Evolutionary conservation across 108 stramenopile species (phyloP).

Genomic region (Hondaea fermentalgiana): DNA sequence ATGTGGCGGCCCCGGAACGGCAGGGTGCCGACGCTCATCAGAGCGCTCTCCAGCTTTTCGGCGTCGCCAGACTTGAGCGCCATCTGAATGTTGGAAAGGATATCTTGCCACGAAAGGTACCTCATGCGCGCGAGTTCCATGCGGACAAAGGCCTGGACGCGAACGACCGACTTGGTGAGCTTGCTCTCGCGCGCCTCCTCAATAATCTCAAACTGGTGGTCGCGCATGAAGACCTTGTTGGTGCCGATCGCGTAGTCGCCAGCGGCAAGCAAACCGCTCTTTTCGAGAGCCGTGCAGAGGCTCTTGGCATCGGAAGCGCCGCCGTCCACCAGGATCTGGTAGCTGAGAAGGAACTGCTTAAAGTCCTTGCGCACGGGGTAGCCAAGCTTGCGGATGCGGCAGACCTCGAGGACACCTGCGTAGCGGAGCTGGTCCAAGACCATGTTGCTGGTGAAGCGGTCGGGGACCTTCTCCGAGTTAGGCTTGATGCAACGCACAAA

Average conservation of each 20-base stretch:
- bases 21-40: constrained; percentile 21
- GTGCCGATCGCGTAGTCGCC: constrained; percentile 38
- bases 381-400: constrained; percentile 46
- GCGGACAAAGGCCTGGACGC: background rate
- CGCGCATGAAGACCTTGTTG: constrained; percentile 55
- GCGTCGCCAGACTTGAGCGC: constrained; percentile 32
- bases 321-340: background rate
- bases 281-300: constrained; percentile 28
- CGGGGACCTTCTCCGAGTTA: constrained; percentile 31
- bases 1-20: constrained; percentile 34
- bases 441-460: background rate
- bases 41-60: constrained; percentile 11
- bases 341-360: constrained; percentile 37
- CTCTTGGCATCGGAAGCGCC: constrained; percentile 24
- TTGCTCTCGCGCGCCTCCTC: constrained; percentile 43
- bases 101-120: constrained; percentile 21
- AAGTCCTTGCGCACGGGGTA: constrained; percentile 49
- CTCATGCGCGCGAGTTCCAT: background rate
- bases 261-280: constrained; percentile 19
- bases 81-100: constrained; percentile 23
- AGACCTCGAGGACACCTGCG: constrained; percentile 55
- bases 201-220: constrained; percentile 34
- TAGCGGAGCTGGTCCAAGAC: constrained; percentile 43
- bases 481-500: constrained; percentile 39
- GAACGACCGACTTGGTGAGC: constrained; percentile 11